Evolutionary conservation across 2,329 filamentous ascomycete genomes (phyloP).

Genomic region (Trichoderma sp.): DNA sequence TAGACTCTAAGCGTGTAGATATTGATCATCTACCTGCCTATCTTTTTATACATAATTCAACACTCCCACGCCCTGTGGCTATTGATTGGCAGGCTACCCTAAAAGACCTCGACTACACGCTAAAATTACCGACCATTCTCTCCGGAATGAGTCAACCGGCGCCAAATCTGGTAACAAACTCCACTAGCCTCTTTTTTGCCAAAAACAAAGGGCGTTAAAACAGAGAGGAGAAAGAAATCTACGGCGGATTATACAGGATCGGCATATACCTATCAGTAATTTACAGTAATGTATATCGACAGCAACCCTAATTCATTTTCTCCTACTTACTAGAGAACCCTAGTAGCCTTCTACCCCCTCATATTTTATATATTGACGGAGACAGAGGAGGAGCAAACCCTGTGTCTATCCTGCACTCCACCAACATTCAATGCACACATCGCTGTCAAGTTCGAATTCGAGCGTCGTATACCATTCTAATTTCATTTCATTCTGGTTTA

Average conservation of each 20-base stretch:
- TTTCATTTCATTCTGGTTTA: constrained; percentile 20
- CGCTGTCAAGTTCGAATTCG: not conserved
- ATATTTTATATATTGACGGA: no score
- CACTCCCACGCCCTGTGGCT: not conserved
- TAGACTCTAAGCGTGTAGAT: not conserved
- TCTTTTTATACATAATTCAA: not conserved
- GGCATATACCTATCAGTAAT: no score
- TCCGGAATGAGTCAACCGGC: constrained; percentile 6
- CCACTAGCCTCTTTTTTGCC: not conserved
- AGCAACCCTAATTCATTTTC: no score
- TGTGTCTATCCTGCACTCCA: not conserved
- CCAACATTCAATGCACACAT: not conserved
- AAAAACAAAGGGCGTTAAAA: not conserved
- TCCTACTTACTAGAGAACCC: no score
- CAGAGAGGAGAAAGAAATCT: not conserved
- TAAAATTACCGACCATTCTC: not conserved
- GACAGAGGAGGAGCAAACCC: no score
- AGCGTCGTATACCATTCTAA: constrained; percentile 23
- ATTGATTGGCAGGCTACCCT: not conserved
- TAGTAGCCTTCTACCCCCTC: no score
- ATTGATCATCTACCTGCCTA: no score
- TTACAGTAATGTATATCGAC: no score
- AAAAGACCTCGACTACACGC: not conserved
- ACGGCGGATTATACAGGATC: no score
- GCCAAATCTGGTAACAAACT: not conserved